phyloP scores from a whole-genome alignment of 2,329 filamentous ascomycete species.

The Davidsoniella virescens region DNA sequence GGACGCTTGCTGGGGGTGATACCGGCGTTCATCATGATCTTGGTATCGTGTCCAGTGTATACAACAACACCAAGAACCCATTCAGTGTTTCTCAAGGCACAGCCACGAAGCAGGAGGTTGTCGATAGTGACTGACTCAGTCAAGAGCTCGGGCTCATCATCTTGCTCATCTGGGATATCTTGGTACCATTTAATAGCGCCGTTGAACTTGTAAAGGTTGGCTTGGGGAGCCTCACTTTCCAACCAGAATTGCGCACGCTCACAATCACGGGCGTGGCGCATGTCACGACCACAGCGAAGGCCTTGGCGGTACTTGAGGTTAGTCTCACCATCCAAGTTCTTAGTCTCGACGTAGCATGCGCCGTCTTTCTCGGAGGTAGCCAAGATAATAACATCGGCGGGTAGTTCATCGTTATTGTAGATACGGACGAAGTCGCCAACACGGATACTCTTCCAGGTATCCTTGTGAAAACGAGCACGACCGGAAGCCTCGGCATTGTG shows the following conservation, averaged over 20 bases:
- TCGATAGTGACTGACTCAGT: conserved; percentile 87
- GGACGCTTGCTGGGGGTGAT: conserved; percentile 89
- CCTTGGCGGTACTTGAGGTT: conserved; percentile 92
- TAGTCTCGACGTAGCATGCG: conserved; percentile 93
- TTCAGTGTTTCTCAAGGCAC: conserved; percentile 86
- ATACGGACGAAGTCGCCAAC: conserved; percentile 94
- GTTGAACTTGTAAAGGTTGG: conserved; percentile 91
- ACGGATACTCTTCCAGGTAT: conserved; percentile 87
- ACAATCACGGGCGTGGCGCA: conserved; percentile 84
- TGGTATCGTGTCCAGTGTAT: conserved; percentile 80
- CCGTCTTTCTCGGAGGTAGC: conserved; percentile 89
- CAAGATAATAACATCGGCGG: conserved; percentile 81
- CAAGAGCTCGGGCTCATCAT: conserved; percentile 56
- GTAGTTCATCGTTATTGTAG: conserved; percentile 91
- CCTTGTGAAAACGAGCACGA: conserved; percentile 74
- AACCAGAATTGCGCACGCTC: conserved; percentile 76
- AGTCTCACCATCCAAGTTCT: conserved; percentile 94
- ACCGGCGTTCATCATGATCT: conserved; percentile 98
- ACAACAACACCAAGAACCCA: conserved; percentile 92
- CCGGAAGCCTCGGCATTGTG: conserved; percentile 46
- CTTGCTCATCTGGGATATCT: conserved; percentile 43
- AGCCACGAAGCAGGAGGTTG: conserved; percentile 84
- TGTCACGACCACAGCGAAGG: conserved; percentile 62
- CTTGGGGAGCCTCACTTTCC: conserved; percentile 79
- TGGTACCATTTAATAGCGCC: conserved; percentile 82